Evolutionary conservation across 768 basidiomycete species (phyloP).

Genomic region (Glaciozyma antarctica): DNA sequence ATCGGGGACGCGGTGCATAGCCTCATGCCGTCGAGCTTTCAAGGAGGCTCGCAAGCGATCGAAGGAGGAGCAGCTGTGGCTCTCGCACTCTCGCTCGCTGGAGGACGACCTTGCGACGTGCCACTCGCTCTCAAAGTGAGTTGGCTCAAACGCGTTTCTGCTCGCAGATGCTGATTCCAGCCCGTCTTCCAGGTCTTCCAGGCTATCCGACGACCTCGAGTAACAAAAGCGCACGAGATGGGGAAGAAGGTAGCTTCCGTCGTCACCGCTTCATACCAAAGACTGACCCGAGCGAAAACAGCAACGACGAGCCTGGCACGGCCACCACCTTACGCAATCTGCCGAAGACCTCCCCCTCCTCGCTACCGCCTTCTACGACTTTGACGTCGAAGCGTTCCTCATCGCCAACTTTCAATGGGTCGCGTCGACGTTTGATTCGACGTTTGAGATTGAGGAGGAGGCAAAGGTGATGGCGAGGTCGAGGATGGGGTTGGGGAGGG

Average conservation of each 20-base stretch:
- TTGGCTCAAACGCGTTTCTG: no score
- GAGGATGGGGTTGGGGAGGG: no score
- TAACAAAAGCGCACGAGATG: background rate
- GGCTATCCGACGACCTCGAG: background rate
- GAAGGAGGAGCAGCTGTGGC: constrained; percentile 11
- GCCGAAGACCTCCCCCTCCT: background rate
- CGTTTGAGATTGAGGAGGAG: no score
- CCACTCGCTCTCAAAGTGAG: background rate
- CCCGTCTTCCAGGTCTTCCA: background rate
- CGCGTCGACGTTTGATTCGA: no score
- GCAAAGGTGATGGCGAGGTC: no score
- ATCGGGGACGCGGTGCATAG: constrained; percentile 10
- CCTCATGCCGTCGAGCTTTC: constrained; percentile 2
- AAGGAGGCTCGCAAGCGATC: constrained; percentile 1
- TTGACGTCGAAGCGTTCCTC: constrained; percentile 3
- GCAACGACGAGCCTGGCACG: constrained; percentile 10
- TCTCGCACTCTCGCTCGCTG: constrained; percentile 1
- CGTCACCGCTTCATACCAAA: no score
- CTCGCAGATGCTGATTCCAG: background rate
- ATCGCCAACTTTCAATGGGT: background rate
- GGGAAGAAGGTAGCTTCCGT: background rate
- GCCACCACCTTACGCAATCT: background rate
- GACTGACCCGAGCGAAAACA: background rate
- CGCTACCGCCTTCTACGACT: background rate
- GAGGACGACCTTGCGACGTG: background rate